Evolutionary conservation across 345 rosid species (phyloP).

Genomic region (Lagerstroemia speciosa): DNA sequence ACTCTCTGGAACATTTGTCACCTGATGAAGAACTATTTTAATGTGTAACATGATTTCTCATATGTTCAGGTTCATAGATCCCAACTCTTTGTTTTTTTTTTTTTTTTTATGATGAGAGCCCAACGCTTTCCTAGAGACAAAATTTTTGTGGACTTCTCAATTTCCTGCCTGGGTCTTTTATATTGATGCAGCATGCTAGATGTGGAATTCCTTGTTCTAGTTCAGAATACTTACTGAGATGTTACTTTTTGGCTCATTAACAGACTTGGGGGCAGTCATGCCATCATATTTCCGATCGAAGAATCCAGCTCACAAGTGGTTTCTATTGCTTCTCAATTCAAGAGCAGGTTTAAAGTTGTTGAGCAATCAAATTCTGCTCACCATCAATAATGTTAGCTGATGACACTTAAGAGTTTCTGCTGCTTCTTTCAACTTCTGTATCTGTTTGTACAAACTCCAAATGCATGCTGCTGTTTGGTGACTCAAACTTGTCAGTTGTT

Average conservation of each 20-base stretch:
- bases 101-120: no score
- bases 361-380: conserved; percentile 12
- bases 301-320: background rate
- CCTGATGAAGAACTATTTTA: background rate
- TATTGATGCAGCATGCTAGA: background rate
- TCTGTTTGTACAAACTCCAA: conserved; percentile 23
- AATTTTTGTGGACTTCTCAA: background rate
- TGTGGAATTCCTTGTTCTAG: background rate
- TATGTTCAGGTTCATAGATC: background rate
- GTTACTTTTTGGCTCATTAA: conserved; percentile 1
- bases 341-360: conserved; percentile 9
- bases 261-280: conserved; percentile 18
- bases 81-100: no score
- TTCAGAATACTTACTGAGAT: background rate
- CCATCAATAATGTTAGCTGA: conserved; percentile 18
- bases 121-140: background rate
- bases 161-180: background rate
- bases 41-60: background rate
- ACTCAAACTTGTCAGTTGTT: conserved; percentile 7
- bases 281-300: background rate
- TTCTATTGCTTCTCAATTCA: conserved; percentile 8
- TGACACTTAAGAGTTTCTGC: background rate
- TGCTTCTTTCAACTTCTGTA: background rate
- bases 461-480: conserved; percentile 18
- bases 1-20: background rate